A percentile compares a stretch with the other conserved stretches of the same genome.
phyloP scores from a whole-genome alignment of 23 red algal genomes.

The Pyropia haitanensis region DNA sequence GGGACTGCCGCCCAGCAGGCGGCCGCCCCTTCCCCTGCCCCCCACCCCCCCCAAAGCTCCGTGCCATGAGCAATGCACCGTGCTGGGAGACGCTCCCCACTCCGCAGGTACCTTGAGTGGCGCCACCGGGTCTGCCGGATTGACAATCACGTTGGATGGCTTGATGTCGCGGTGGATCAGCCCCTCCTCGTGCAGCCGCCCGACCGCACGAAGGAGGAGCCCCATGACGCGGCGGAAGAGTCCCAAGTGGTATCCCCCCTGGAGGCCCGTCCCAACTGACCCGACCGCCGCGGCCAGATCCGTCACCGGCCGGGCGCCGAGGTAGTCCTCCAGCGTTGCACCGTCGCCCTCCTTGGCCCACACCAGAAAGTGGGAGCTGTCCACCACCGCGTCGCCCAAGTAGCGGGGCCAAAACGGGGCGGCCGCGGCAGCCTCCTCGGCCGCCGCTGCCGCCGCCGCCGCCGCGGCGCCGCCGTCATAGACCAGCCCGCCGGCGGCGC shows the following conservation, averaged over 20 bases:
- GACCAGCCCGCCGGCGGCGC: neutral
- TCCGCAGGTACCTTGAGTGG: conserved; percentile 8
- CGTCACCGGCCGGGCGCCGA: conserved; percentile 12
- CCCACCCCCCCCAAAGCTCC: too few species aligned
- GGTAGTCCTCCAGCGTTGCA: conserved; percentile 37
- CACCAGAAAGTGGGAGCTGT: conserved; percentile 39
- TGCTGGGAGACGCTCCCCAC: too few species aligned
- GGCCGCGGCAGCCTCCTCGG: neutral
- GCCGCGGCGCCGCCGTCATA: neutral
- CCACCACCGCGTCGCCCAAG: conserved; percentile 27
- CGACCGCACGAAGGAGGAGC: conserved; percentile 28
- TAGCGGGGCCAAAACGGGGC: conserved; percentile 35
- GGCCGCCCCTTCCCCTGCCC: too few species aligned
- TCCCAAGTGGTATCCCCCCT: neutral
- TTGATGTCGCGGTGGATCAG: conserved; percentile 79
- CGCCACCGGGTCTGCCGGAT: neutral
- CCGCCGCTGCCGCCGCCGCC: neutral
- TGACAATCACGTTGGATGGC: conserved; percentile 57
- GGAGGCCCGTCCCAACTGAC: neutral
- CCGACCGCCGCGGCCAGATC: conserved; percentile 20
- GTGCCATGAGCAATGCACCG: too few species aligned
- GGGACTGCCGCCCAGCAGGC: too few species aligned
- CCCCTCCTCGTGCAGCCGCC: conserved; percentile 43
- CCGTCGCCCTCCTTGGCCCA: conserved; percentile 50
- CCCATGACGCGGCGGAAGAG: conserved; percentile 34